phyloP scores from a whole-genome alignment of 306 rosid species.

The Mucuna pruriens region DNA sequence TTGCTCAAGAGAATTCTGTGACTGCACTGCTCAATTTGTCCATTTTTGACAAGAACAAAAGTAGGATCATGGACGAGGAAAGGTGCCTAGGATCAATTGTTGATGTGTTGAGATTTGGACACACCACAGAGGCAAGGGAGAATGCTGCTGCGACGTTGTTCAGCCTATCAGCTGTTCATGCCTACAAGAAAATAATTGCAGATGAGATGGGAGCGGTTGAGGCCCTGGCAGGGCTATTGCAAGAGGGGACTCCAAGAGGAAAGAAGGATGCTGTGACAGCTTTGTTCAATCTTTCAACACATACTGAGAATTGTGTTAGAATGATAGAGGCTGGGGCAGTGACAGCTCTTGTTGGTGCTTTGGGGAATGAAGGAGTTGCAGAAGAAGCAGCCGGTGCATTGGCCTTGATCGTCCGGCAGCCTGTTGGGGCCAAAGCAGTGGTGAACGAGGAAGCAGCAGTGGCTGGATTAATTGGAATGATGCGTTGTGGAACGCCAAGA shows the following conservation, averaged over 20 bases:
- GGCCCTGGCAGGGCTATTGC: slow-evolving; percentile 73
- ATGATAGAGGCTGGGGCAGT: slow-evolving; percentile 86
- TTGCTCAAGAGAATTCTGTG: slow-evolving; percentile 94
- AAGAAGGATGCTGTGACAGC: slow-evolving; percentile 98
- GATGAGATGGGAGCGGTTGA: slow-evolving; percentile 74
- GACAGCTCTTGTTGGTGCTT: slow-evolving; percentile 74
- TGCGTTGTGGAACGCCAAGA: slow-evolving; percentile 89
- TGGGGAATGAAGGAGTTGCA: slow-evolving; percentile 77
- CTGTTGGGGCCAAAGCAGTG: slow-evolving; percentile 75
- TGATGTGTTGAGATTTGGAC: slow-evolving; percentile 78
- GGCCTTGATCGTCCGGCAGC: slow-evolving; percentile 86
- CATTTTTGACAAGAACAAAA: slow-evolving; percentile 82
- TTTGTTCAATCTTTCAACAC: slow-evolving; percentile 86
- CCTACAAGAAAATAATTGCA: slow-evolving; percentile 85
- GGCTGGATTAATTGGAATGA: slow-evolving; percentile 75
- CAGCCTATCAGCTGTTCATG: slow-evolving; percentile 93
- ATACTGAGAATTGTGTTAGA: slow-evolving; percentile 69
- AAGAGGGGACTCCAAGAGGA: slow-evolving; percentile 83
- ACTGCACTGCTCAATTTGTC: slow-evolving; percentile 95
- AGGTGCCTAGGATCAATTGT: slow-evolving; percentile 82
- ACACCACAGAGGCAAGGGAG: slow-evolving; percentile 89
- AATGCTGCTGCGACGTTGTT: slow-evolving; percentile 97
- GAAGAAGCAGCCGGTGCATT: slow-evolving; percentile 96
- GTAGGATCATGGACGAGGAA: slow-evolving; percentile 78
- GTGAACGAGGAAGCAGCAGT: slow-evolving; percentile 75